Conservation (phyloP, 495 filamentous ascomycete genomes). For the Aspergillus campestris region DNA sequence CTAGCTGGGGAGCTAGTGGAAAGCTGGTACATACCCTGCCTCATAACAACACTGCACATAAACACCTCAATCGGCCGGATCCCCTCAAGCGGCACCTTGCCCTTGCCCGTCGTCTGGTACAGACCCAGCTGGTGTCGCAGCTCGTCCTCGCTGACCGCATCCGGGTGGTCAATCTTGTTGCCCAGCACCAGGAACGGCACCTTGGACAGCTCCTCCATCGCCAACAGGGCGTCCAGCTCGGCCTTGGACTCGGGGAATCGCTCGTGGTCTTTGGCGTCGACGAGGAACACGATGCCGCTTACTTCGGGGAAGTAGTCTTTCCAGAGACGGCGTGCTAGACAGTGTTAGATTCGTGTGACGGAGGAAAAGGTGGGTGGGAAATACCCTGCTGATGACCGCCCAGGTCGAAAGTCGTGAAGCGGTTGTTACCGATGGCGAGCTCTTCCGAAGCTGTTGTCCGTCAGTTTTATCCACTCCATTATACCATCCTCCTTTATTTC, state of each 20-base stretch:
- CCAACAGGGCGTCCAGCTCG: conserved; percentile 87
- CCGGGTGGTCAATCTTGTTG: conserved; percentile 98
- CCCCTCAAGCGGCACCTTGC: conserved; percentile 89
- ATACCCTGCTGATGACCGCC: conserved; percentile 95
- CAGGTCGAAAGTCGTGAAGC: conserved; percentile 96
- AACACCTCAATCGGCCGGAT: conserved; percentile 96
- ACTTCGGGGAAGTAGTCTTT: conserved; percentile 99
- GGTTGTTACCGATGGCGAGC: conserved; percentile 89
- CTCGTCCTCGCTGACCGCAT: conserved; percentile 91
- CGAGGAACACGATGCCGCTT: conserved; percentile 92
- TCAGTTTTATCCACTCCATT: too few species aligned
- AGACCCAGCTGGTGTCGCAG: conserved; percentile 81
- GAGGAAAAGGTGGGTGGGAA: conserved; percentile 11
- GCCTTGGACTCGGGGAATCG: conserved; percentile 89
- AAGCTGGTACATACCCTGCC: conserved; percentile 60
- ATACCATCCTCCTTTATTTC: not conserved
- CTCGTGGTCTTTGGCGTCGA: conserved; percentile 94
- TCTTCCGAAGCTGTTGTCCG: conserved; percentile 71
- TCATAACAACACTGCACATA: conserved; percentile 98
- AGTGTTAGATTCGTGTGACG: not conserved
- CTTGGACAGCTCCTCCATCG: conserved; percentile 88
- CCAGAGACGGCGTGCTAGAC: conserved; percentile 85
- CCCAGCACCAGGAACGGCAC: conserved; percentile 92
- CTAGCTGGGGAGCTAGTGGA: not conserved
- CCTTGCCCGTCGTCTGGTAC: conserved; percentile 97